Evolutionary conservation across 306 rosid species (phyloP).

Genomic region (Lablab purpureus): DNA sequence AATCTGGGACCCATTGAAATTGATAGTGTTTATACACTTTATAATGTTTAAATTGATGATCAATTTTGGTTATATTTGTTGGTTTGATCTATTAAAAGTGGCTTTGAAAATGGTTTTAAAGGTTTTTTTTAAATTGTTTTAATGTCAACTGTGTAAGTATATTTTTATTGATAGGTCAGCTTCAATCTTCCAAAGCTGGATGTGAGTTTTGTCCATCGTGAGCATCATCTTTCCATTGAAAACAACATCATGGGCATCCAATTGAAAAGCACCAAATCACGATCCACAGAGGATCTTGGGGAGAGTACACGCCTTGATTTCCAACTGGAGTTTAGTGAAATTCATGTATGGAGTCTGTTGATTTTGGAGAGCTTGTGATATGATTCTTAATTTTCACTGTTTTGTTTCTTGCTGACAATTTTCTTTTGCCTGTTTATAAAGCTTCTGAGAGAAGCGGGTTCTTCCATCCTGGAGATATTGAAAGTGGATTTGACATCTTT

Average conservation of each 20-base stretch:
- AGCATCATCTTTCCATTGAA: slow-evolving; percentile 68
- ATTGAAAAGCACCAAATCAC: slow-evolving; percentile 77
- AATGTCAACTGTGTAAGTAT: slow-evolving; percentile 41
- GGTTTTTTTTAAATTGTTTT: slow-evolving; percentile 29
- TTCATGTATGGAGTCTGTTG: slow-evolving; percentile 74
- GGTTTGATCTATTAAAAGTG: slow-evolving; percentile 35
- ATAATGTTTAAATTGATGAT: slow-evolving; percentile 30
- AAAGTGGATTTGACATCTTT: slow-evolving; percentile 83
- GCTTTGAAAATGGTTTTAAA: slow-evolving; percentile 27
- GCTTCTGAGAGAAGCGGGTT: slow-evolving; percentile 85
- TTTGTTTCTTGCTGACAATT: slow-evolving; percentile 55
- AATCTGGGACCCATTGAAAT: slow-evolving; percentile 37
- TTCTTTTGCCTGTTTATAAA: slow-evolving; percentile 54
- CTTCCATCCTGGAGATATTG: slow-evolving; percentile 90
- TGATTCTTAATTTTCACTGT: slow-evolving; percentile 38
- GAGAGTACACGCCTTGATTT: slow-evolving; percentile 92
- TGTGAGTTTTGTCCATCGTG: slow-evolving; percentile 81
- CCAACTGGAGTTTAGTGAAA: slow-evolving; percentile 92
- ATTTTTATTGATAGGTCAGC: slow-evolving; percentile 70
- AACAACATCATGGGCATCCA: slow-evolving; percentile 95
- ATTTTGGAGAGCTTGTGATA: slow-evolving; percentile 44
- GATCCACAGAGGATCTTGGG: slow-evolving; percentile 81
- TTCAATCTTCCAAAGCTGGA: slow-evolving; percentile 90
- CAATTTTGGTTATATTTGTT: slow-evolving; percentile 41
- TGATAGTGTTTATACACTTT: slow-evolving; percentile 26